Evolutionary conservation across 306 rosid genomes (phyloP), one percentile per base, ranked within the genome.

Genomic region (Cotoneaster glaucophyllus): DNA sequence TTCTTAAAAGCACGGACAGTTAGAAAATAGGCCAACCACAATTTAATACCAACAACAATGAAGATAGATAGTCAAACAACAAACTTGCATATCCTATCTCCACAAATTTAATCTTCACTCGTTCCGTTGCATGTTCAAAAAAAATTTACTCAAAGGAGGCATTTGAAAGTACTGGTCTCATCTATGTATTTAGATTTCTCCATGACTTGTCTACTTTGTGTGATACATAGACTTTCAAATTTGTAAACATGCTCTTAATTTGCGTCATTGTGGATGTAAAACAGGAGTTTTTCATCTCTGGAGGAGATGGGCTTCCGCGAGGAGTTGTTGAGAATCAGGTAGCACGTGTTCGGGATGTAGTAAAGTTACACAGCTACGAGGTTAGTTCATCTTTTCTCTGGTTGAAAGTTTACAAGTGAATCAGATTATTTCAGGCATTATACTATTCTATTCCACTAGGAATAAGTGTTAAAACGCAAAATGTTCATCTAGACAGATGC

Each of bases 261-360:
- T 53, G 62, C 24, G 25, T 75, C 58, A 41, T 53, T 66, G 26
- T 52, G 64, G 59, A 29, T 71, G 63, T 66, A 56, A 48, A 74
- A 78, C 74, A 95, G 99, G 99, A 95, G 70, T 95, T 95, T 78
- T 95, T 95, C 79, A 90, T 95, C 81, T 95, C 99, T 37, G 99
- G 99, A 56, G 99, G 99, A 41, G 99, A 95, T 64, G 99, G 99
- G 26, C 97, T 95, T 77, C 99, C 99, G 34, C 92, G 97, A 45
- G 99, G 97, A 70, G 96, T 95, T 37, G 99, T 92, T 0, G 99
- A 95, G 87, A 95, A 95, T 82, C 99, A 92, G 82, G 93, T 95
- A 28, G 95, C 99, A 79, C 87, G 90, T 3, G 89, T 85, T 45
- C 92, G 97, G 70, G 82, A 82, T 54, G 92, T 95, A 32, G 78